phyloP scores from a whole-genome alignment of 257 asterid genomes.

The Anisodus acutangulus region DNA sequence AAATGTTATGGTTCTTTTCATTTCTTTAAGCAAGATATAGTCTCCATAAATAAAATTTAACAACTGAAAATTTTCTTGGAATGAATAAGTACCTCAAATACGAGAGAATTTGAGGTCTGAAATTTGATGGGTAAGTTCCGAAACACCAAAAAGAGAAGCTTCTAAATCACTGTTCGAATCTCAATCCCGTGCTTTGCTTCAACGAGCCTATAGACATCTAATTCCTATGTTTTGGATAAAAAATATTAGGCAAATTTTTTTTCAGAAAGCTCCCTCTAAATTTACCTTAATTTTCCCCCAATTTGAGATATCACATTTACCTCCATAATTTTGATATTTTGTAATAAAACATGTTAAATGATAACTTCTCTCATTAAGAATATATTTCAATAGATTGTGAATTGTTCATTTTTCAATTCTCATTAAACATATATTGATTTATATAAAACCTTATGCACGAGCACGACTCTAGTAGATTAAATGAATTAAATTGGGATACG shows the following conservation, averaged over 20 bases:
- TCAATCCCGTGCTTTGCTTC: not conserved
- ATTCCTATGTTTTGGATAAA: not conserved
- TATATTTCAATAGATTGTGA: too few relatives aligned
- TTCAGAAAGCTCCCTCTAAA: too few relatives aligned
- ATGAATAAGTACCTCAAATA: not conserved
- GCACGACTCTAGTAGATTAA: too few relatives aligned
- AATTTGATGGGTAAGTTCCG: not conserved
- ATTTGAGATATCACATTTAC: too few relatives aligned
- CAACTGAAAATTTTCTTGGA: not conserved
- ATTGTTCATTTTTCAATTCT: too few relatives aligned
- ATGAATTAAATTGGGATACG: too few relatives aligned
- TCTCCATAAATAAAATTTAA: not conserved
- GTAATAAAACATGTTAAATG: too few relatives aligned
- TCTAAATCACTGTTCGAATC: not conserved
- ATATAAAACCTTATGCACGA: too few relatives aligned
- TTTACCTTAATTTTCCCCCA: too few relatives aligned
- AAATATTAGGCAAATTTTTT: not conserved
- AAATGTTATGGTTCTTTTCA: not conserved
- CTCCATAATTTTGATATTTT: too few relatives aligned
- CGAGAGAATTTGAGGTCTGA: not conserved
- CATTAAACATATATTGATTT: too few relatives aligned
- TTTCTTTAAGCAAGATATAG: not conserved
- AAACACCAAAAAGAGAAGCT: not conserved
- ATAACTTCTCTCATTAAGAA: too few relatives aligned
- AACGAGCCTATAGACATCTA: not conserved